phyloP scores from a whole-genome alignment of 1,284 basidiomycete species.

The Papiliotrema nemorosa region DNA sequence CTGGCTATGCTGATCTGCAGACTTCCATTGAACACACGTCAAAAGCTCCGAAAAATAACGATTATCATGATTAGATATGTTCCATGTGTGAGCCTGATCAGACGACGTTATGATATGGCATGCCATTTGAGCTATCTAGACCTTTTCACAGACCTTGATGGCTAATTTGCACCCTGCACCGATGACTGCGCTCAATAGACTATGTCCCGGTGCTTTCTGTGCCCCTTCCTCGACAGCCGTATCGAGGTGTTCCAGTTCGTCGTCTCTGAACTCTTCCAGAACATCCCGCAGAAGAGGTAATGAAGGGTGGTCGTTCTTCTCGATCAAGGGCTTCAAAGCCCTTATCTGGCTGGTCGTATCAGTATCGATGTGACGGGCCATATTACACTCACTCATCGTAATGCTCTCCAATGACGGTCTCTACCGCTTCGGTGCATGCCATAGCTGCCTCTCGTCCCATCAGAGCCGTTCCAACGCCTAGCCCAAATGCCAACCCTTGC shows the following conservation, averaged over 20 bases:
- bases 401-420: constrained; percentile 96
- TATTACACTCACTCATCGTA: constrained; percentile 80
- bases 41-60: too few relatives aligned
- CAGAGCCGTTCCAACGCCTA: constrained; percentile 80
- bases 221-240: constrained; percentile 85
- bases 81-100: too few relatives aligned
- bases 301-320: constrained; percentile 61
- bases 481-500: constrained; percentile 75
- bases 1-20: too few relatives aligned
- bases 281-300: constrained; percentile 71
- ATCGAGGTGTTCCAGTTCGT: constrained; percentile 91
- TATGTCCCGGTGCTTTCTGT: constrained; percentile 88
- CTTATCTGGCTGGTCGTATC: constrained; percentile 33
- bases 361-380: neutral
- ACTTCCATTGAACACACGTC: too few relatives aligned
- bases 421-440: constrained; percentile 97
- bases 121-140: too few relatives aligned
- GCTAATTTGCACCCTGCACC: constrained; percentile 84
- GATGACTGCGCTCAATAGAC: constrained; percentile 77
- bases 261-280: constrained; percentile 84
- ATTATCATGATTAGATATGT: too few relatives aligned
- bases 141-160: constrained; percentile 78
- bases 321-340: constrained; percentile 32
- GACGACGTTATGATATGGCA: too few relatives aligned
- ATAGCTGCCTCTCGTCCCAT: constrained; percentile 92